A percentile compares a stretch with the other conserved stretches of the same genome.
Conservation (phyloP, 1,284 basidiomycete species). For the Veloboletus limbatus region DNA sequence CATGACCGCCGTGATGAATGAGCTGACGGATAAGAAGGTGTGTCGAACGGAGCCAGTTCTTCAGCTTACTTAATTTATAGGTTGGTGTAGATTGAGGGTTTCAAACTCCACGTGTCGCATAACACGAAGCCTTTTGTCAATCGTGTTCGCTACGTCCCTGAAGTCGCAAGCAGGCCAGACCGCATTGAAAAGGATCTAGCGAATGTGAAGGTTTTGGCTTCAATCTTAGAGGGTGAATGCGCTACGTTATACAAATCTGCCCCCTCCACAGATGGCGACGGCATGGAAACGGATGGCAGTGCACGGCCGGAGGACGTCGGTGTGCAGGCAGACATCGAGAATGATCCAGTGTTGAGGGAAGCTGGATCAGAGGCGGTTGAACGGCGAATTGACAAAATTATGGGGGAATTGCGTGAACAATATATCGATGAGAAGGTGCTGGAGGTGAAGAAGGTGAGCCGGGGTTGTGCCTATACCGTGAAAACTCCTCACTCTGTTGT, state of each 20-base stretch:
- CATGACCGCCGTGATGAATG: constrained; percentile 67
- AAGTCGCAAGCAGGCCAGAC: constrained; percentile 74
- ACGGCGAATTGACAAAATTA: constrained; percentile 69
- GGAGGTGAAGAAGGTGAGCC: constrained; percentile 64
- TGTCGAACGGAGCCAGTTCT: constrained; percentile 12
- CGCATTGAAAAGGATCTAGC: constrained; percentile 76
- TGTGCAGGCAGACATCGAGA: constrained; percentile 44
- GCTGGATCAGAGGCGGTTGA: constrained; percentile 69
- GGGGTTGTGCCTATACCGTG: constrained; percentile 11
- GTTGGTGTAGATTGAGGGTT: constrained; percentile 76
- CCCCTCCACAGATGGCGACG: constrained; percentile 21
- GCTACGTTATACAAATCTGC: constrained; percentile 44
- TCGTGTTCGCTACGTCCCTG: constrained; percentile 75
- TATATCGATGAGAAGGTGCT: constrained; percentile 62
- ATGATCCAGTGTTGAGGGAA: constrained; percentile 57
- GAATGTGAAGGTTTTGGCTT: constrained; percentile 68
- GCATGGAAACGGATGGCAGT: constrained; percentile 34
- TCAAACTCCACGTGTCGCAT: constrained; percentile 87
- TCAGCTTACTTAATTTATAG: constrained; percentile 7
- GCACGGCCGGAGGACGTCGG: constrained; percentile 37
- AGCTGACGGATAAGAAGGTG: constrained; percentile 83
- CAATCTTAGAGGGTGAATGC: constrained; percentile 70
- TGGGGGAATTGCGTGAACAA: constrained; percentile 64
- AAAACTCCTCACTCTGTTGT: constrained; percentile 21
- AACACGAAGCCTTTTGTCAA: constrained; percentile 78